These are phyloP conservation scores for Colletotrichum caudatum DNA, from an alignment of 2,329 filamentous ascomycete genomes.

Conservation along the genomic window DNA sequence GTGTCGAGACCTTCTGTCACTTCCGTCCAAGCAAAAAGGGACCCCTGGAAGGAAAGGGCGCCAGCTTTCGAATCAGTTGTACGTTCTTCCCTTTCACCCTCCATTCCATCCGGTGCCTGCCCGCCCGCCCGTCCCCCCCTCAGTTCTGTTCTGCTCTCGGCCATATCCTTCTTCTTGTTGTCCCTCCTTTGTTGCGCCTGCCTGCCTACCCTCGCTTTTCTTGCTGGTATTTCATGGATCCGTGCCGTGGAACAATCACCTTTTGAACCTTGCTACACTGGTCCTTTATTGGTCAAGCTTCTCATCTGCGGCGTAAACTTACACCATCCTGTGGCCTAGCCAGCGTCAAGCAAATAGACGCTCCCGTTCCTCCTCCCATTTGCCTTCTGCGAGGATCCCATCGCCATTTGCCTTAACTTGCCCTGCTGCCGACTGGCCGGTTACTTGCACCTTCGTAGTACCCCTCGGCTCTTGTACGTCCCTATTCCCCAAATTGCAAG, in stretches of 20 bases:
- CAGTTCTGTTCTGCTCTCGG: conserved; percentile 25
- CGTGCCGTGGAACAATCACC: conserved; percentile 19
- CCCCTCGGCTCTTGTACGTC: conserved; percentile 12
- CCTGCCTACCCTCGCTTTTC: background rate
- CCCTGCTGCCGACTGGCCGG: conserved; percentile 17
- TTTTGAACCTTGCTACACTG: conserved; percentile 31
- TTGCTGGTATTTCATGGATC: conserved; percentile 3
- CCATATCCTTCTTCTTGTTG: conserved; percentile 14
- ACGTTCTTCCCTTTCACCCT: conserved; percentile 25
- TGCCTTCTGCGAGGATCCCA: conserved; percentile 9
- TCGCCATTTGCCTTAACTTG: conserved; percentile 12
- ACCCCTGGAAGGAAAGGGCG: conserved; percentile 19
- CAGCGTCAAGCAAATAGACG: conserved; percentile 34
- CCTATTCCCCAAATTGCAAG: conserved; percentile 1
- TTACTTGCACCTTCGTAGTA: conserved; percentile 28
- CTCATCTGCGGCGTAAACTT: conserved; percentile 34
- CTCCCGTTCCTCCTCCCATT: conserved; percentile 29
- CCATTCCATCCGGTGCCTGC: conserved; percentile 11
- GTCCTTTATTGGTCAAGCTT: conserved; percentile 33
- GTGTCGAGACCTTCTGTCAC: conserved; percentile 6
- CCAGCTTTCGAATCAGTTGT: conserved; percentile 32
- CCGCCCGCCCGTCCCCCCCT: background rate
- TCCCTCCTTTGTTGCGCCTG: conserved; percentile 28
- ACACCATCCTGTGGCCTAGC: conserved; percentile 28
- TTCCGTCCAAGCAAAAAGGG: background rate